Percentiles rank a stretch among this genome's conserved stretches.
Evolutionary conservation across 805 yeast genomes (phyloP).

Genomic region (Candida tibetensis): DNA sequence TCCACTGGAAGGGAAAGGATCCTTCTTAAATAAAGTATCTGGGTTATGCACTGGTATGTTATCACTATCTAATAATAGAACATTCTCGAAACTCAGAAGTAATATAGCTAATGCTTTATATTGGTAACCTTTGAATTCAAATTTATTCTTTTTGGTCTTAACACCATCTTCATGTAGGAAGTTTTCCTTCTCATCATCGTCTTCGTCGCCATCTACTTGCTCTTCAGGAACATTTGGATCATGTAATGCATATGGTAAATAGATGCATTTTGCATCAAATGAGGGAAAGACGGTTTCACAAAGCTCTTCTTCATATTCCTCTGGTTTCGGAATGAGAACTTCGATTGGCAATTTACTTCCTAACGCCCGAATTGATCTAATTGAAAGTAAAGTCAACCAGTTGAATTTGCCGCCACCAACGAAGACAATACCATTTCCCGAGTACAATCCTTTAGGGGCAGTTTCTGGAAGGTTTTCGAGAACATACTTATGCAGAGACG

Average conservation of each 20-base stretch:
- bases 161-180: constrained; percentile 15
- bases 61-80: constrained; percentile 73
- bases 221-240: constrained; percentile 2
- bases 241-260: constrained; percentile 30
- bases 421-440: constrained; percentile 57
- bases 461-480: constrained; percentile 43
- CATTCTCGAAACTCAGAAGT: constrained; percentile 59
- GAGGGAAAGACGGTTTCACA: constrained; percentile 39
- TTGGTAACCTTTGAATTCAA: constrained; percentile 43
- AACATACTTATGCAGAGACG: constrained; percentile 45
- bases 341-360: constrained; percentile 78
- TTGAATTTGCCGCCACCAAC: constrained; percentile 82
- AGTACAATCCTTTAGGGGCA: constrained; percentile 35
- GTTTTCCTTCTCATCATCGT: constrained; percentile 6
- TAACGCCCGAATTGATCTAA: constrained; percentile 60
- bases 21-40: constrained; percentile 52
- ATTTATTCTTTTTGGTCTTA: constrained; percentile 24
- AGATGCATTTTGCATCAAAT: constrained; percentile 38
- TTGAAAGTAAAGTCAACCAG: constrained; percentile 65
- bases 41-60: constrained; percentile 68
- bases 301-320: constrained; percentile 68
- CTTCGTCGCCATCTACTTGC: neutral
- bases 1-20: constrained; percentile 54
- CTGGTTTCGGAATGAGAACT: constrained; percentile 68
- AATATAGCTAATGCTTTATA: constrained; percentile 42